Evolutionary conservation across 306 rosid species (phyloP), one percentile per base, ranked within the genome.

Genomic region (Castanea sativa): DNA sequence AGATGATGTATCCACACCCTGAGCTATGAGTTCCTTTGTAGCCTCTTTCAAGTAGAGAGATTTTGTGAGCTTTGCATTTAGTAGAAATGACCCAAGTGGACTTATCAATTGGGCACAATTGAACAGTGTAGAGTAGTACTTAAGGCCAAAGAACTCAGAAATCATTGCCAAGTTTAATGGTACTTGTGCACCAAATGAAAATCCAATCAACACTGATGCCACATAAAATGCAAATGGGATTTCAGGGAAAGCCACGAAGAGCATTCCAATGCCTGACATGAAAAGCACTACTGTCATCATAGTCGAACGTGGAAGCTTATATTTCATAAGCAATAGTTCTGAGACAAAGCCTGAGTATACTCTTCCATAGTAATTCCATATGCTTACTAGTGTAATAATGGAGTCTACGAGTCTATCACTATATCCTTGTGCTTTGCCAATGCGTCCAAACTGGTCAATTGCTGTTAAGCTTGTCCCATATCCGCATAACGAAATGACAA

Each of bases 311-410:
- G 90, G 89, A 65, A 89, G 38, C 41, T 81, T 85, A 59, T 53
- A 85, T 45, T 29, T 78, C 2, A 57, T 73, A 8, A 89, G 72
- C 0, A 87, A 69, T 9, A 32, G 51, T 71, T 89, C 92, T 0
- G 89, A 87, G 29, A 82, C 84, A 71, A 86, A 84, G 9, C 90
- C 88, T 5, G 90, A 71, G 55, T 84, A 86, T 7, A 84, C 85
- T 25, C 88, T 76, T 12, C 90, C 92, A 65, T 80, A 86, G 79
- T 79, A 88, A 78, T 86, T 88, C 90, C 92, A 88, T 18, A 84
- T 82, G 79, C 88, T 84, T 12, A 80, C 77, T 2, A 88, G 74
- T 4, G 92, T 82, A 5, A 82, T 80, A 55, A 88, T 84, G 2
- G 88, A 76, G 30, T 9, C 63, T 2, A 85, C 73, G 1, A 86